phyloP scores from a whole-genome alignment of 176 grass and related monocot species.

The Cenchrus americanus region DNA sequence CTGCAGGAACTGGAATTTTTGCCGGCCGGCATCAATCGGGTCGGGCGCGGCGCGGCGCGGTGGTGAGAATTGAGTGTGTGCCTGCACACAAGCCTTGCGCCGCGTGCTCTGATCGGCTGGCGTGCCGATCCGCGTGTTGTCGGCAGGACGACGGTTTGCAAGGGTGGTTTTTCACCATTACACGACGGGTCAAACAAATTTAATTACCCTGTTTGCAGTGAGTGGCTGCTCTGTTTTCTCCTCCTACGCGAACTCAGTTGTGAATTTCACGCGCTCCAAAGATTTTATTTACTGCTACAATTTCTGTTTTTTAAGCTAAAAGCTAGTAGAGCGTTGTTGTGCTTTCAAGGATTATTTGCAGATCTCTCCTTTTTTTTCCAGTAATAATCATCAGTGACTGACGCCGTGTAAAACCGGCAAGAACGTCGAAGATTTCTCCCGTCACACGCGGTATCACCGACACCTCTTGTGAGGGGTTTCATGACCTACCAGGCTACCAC shows the following conservation, averaged over 20 bases:
- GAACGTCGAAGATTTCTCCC: neutral
- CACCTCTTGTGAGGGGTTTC: neutral
- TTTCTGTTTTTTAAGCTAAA: neutral
- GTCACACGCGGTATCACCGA: neutral
- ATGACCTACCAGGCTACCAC: neutral
- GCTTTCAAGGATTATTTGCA: neutral
- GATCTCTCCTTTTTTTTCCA: neutral
- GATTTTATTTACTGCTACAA: neutral
- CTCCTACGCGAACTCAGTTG: neutral
- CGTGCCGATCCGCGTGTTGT: neutral
- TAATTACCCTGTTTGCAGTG: neutral
- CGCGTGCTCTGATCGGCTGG: neutral
- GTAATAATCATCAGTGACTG: neutral
- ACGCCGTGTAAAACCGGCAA: neutral
- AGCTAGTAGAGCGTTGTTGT: neutral
- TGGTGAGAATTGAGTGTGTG: too few species aligned
- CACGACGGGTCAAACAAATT: too few species aligned
- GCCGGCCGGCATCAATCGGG: slow-evolving; percentile 21
- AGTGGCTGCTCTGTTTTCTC: neutral
- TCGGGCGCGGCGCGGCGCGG: too few species aligned
- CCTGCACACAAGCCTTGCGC: slow-evolving; percentile 1
- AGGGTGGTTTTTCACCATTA: neutral
- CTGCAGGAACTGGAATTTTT: slow-evolving; percentile 3
- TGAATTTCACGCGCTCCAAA: neutral
- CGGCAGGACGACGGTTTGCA: too few species aligned